Percentiles rank a stretch among this genome's conserved stretches.
Evolutionary conservation across 2,329 filamentous ascomycete species (phyloP).

Genomic region (Pseudopyricularia cyperi): DNA sequence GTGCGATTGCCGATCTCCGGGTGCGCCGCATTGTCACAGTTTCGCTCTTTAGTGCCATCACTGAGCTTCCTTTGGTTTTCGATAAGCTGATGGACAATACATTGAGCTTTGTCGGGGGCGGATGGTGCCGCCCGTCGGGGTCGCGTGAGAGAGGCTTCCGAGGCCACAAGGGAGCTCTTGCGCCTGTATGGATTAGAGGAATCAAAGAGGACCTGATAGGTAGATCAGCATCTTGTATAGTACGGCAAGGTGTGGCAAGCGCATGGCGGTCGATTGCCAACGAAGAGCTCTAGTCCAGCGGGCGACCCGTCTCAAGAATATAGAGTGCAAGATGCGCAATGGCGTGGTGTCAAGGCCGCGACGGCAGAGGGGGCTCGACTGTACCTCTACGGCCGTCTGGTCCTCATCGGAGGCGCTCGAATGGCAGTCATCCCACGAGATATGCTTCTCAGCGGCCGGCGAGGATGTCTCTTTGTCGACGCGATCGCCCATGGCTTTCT

Average conservation of each 20-base stretch:
- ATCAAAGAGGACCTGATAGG: conserved; percentile 46
- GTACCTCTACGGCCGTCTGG: conserved; percentile 36
- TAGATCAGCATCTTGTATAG: no score
- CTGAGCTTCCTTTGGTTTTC: conserved; percentile 36
- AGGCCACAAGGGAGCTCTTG: conserved; percentile 50
- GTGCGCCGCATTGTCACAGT: conserved; percentile 3
- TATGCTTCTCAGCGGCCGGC: not conserved
- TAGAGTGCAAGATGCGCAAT: not conserved
- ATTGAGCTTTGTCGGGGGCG: conserved; percentile 35
- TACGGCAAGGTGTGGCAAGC: no score
- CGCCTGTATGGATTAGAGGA: conserved; percentile 46
- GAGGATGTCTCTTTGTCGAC: not conserved
- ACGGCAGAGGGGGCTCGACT: conserved; percentile 1
- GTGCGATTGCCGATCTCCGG: conserved; percentile 8
- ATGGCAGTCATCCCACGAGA: conserved; percentile 19
- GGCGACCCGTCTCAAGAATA: not conserved
- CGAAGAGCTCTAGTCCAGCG: not conserved
- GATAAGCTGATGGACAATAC: conserved; percentile 52
- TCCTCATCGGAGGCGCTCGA: conserved; percentile 39
- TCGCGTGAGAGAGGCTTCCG: conserved; percentile 27
- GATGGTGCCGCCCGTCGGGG: conserved; percentile 13
- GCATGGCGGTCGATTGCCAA: not conserved
- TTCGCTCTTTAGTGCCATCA: conserved; percentile 5
- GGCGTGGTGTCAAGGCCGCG: not conserved
- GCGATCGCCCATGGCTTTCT: conserved; percentile 52